Evolutionary conservation across 2,329 filamentous ascomycete genomes (phyloP).

Genomic region (Neoscytalidium dimidiatum): DNA sequence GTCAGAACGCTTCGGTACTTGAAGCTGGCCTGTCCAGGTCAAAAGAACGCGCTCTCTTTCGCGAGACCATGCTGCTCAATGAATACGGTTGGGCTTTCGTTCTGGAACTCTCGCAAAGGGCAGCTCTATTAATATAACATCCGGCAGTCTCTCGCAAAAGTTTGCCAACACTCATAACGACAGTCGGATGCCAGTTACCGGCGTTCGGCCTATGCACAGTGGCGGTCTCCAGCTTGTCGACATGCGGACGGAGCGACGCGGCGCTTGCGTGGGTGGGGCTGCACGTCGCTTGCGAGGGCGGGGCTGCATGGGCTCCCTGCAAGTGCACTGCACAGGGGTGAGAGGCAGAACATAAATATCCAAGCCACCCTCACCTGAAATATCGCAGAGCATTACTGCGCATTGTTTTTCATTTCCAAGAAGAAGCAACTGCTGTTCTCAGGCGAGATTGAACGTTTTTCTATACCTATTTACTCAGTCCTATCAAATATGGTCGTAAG

Average conservation of each 20-base stretch:
- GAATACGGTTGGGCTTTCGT: too few species aligned
- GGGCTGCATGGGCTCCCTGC: not conserved
- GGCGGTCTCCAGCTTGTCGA: not conserved
- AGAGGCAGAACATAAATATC: not conserved
- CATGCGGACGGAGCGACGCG: not conserved
- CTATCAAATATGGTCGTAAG: not conserved
- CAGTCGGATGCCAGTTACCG: not conserved
- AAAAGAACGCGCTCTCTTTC: not conserved
- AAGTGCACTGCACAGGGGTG: not conserved
- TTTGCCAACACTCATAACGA: not conserved
- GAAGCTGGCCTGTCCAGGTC: not conserved
- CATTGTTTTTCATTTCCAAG: too few species aligned
- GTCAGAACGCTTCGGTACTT: not conserved
- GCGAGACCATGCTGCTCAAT: not conserved
- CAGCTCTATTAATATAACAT: not conserved
- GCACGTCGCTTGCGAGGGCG: too few species aligned
- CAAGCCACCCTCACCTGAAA: not conserved
- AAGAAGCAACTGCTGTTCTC: too few species aligned
- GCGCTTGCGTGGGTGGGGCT: not conserved
- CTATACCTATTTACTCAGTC: too few species aligned
- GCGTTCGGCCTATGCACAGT: not conserved
- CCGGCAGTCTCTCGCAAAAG: not conserved
- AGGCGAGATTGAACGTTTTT: too few species aligned
- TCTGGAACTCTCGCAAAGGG: too few species aligned
- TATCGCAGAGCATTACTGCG: too few species aligned